A percentile compares a stretch with the other conserved stretches of the same genome.
Conservation (phyloP, 768 basidiomycete genomes). For the Boletus sp. region DNA sequence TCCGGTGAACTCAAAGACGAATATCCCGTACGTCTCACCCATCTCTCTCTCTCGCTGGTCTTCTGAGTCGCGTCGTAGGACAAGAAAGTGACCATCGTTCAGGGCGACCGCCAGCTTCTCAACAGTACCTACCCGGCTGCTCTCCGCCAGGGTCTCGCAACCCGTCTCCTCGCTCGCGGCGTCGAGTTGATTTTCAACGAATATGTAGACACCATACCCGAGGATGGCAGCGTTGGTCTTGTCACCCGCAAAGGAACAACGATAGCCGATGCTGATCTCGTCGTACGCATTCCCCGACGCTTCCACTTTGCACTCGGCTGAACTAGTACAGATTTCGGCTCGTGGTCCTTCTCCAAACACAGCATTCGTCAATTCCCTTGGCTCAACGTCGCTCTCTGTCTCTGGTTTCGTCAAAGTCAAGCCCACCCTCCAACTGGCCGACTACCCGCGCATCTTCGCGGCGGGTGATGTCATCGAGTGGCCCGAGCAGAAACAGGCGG, state of each 20-base stretch:
- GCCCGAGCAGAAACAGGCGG: slow-evolving; percentile 59
- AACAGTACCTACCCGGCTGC: slow-evolving; percentile 54
- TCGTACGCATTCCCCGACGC: slow-evolving; percentile 40
- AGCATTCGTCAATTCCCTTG: slow-evolving; percentile 48
- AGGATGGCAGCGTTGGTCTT: slow-evolving; percentile 37
- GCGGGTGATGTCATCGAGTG: slow-evolving; percentile 65
- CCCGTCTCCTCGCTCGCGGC: slow-evolving; percentile 41
- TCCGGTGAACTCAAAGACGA: slow-evolving; percentile 45
- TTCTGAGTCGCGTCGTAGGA: slow-evolving; percentile 18
- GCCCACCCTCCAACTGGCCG: slow-evolving; percentile 55
- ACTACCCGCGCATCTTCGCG: slow-evolving; percentile 58
- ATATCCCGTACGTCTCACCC: slow-evolving; percentile 34
- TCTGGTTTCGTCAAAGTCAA: slow-evolving; percentile 48
- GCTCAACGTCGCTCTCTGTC: slow-evolving; percentile 33
- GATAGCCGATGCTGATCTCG: slow-evolving; percentile 51
- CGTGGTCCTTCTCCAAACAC: slow-evolving; percentile 50
- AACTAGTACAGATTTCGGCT: slow-evolving; percentile 23
- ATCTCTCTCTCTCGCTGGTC: not conserved
- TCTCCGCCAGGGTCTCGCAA: slow-evolving; percentile 48
- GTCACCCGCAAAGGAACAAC: slow-evolving; percentile 50
- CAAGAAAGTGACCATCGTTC: slow-evolving; percentile 60
- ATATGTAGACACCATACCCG: slow-evolving; percentile 45
- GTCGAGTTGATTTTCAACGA: slow-evolving; percentile 55
- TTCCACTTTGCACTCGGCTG: not conserved
- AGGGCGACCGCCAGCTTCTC: slow-evolving; percentile 50